Evolutionary conservation across 2,329 filamentous ascomycete genomes (phyloP).

Genomic region (Penicillium expansum): DNA sequence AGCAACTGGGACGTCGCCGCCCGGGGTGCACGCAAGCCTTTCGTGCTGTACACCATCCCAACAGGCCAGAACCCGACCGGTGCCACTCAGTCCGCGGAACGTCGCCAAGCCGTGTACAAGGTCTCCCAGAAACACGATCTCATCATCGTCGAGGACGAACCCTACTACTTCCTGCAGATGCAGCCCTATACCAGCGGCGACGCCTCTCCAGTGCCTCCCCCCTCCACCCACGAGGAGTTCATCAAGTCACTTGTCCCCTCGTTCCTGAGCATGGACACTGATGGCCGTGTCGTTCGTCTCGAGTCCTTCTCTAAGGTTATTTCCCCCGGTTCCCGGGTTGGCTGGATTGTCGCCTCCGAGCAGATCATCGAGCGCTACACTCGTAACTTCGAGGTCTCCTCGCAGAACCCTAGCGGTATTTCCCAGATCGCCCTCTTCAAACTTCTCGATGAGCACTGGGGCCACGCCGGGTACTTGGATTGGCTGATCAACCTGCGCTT

Average conservation of each 20-base stretch:
- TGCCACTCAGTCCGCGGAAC: constrained; percentile 68
- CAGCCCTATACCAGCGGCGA: constrained; percentile 64
- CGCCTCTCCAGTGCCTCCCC: constrained; percentile 53
- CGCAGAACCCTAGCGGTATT: constrained; percentile 81
- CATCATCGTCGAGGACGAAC: constrained; percentile 87
- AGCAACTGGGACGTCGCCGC: constrained; percentile 61
- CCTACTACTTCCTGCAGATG: constrained; percentile 90
- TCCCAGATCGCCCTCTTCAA: constrained; percentile 83
- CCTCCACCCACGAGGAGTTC: constrained; percentile 67
- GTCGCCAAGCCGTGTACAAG: constrained; percentile 70
- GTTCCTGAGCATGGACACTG: constrained; percentile 74
- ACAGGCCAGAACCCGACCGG: constrained; percentile 92
- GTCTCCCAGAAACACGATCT: constrained; percentile 81
- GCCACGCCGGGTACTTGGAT: constrained; percentile 80
- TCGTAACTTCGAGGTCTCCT: constrained; percentile 77
- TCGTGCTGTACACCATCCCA: constrained; percentile 68
- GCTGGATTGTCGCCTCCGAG: constrained; percentile 85
- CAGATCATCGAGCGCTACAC: constrained; percentile 81
- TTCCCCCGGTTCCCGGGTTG: constrained; percentile 73
- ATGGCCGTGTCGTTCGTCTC: constrained; percentile 84
- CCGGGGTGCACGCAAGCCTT: constrained; percentile 61
- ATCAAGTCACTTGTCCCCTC: constrained; percentile 70
- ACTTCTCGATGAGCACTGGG: constrained; percentile 90
- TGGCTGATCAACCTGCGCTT: constrained; percentile 82
- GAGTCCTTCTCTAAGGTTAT: constrained; percentile 94